Evolutionary conservation across 78 protist genomes (phyloP).

Genomic region (Dictyostelium discoideum): DNA sequence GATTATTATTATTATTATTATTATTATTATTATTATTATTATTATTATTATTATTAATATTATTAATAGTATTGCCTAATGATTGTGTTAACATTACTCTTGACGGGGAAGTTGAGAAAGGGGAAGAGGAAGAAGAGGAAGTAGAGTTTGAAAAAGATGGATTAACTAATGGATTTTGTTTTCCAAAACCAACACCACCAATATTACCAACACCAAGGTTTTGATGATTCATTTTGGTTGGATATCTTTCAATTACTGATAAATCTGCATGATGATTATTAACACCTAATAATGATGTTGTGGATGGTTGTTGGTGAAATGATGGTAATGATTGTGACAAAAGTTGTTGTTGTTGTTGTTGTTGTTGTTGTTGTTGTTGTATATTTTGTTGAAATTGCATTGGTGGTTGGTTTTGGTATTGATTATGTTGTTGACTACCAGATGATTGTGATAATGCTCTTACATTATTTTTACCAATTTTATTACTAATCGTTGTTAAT

Average conservation of each 20-base stretch:
- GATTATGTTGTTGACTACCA: background rate
- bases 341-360: background rate
- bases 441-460: background rate
- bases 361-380: background rate
- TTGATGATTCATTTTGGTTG: background rate
- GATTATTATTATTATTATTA: no score
- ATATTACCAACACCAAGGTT: background rate
- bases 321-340: background rate
- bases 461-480: background rate
- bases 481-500: background rate
- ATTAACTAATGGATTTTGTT: background rate
- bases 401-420: background rate
- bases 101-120: background rate
- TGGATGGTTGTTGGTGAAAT: background rate
- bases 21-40: no score
- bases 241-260: conserved; percentile 28
- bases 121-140: background rate
- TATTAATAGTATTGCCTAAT: background rate
- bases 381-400: background rate
- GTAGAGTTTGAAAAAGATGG: background rate
- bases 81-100: background rate
- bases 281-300: background rate
- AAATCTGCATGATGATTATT: background rate
- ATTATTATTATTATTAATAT: no score
- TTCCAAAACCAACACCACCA: background rate